Evolutionary conservation across 176 grass and related monocot species (phyloP).

Genomic region (Secale cereale): DNA sequence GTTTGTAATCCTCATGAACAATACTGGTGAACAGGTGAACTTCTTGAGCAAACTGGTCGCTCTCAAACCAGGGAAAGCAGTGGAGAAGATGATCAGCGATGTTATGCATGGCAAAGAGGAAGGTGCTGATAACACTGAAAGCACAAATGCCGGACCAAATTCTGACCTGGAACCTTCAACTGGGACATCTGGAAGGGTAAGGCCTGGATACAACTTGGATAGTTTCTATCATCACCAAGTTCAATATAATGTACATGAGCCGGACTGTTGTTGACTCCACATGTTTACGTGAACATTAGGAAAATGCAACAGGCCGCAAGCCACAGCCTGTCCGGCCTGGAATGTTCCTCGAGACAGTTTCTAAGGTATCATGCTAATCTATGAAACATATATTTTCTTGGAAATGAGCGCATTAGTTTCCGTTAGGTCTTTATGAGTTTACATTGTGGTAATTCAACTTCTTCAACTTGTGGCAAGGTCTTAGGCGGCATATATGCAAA

Average conservation of each 20-base stretch:
- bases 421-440: background rate
- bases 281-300: constrained; percentile 39
- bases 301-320: constrained; percentile 57
- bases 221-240: background rate
- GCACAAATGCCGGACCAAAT: constrained; percentile 21
- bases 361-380: constrained; percentile 55
- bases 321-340: constrained; percentile 81
- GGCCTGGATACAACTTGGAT: constrained; percentile 18
- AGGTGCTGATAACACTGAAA: constrained; percentile 57
- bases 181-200: constrained; percentile 76
- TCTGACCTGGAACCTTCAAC: constrained; percentile 27
- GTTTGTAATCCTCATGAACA: background rate
- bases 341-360: constrained; percentile 93
- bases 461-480: constrained; percentile 45
- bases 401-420: background rate
- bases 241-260: background rate
- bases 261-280: constrained; percentile 8
- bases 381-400: background rate
- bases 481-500: constrained; percentile 76
- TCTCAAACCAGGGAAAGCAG: constrained; percentile 70
- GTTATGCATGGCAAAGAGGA: constrained; percentile 86
- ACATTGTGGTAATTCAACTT: background rate
- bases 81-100: constrained; percentile 66
- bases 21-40: constrained; percentile 58
- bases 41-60: constrained; percentile 88